Conservation (phyloP, 768 basidiomycete species). For the Chlorophyllum brunneum region DNA sequence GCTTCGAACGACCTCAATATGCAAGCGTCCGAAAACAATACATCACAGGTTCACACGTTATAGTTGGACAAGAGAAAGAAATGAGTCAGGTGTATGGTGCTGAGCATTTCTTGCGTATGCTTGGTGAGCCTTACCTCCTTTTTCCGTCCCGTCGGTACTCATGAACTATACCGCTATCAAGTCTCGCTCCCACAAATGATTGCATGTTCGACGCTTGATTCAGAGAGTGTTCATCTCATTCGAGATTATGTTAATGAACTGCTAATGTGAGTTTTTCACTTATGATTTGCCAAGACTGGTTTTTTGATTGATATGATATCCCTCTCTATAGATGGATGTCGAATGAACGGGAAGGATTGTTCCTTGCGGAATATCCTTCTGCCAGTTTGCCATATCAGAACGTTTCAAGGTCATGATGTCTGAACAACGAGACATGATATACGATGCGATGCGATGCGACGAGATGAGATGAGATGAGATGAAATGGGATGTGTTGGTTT, state of each 20-base stretch:
- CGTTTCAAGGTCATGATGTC: constrained; percentile 61
- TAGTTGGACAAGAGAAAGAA: constrained; percentile 63
- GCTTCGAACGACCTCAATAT: constrained; percentile 94
- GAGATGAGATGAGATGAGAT: too few species aligned
- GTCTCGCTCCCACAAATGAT: constrained; percentile 93
- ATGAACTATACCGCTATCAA: constrained; percentile 26
- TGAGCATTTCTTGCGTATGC: constrained; percentile 87
- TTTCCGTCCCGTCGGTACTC: not conserved
- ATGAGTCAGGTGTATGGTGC: constrained; percentile 93
- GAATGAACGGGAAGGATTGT: constrained; percentile 66
- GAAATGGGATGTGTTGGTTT: too few species aligned
- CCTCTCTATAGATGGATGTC: constrained; percentile 64
- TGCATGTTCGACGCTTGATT: constrained; percentile 83
- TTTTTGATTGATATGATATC: not conserved
- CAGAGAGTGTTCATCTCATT: constrained; percentile 77
- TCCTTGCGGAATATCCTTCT: constrained; percentile 75
- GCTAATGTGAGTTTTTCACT: constrained; percentile 52
- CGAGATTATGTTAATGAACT: constrained; percentile 90
- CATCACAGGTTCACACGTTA: constrained; percentile 69
- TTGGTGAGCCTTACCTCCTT: constrained; percentile 57
- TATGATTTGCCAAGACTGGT: not conserved
- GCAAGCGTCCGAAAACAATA: constrained; percentile 70
- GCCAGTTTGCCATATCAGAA: constrained; percentile 80
- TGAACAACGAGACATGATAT: too few species aligned
- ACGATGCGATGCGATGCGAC: too few species aligned